A percentile compares a stretch with the other conserved stretches of the same genome.
These are phyloP conservation scores for Ogataea ganodermae DNA, from an alignment of 805 yeast genomes.

Conservation along the genomic window DNA sequence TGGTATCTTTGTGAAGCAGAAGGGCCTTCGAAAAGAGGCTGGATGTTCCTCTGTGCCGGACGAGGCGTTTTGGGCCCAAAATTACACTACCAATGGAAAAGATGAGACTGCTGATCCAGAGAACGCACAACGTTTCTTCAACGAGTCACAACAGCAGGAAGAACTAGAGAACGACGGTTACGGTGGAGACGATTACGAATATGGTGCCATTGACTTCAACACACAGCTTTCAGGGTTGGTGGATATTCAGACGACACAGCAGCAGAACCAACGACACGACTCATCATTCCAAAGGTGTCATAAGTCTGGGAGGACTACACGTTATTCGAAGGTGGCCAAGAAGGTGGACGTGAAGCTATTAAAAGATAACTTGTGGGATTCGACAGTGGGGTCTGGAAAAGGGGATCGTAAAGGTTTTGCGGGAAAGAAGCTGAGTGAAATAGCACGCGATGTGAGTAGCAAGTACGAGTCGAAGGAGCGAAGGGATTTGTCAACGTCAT, in stretches of 20 bases:
- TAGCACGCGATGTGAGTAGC: slow-evolving; percentile 29
- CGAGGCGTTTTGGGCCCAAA: slow-evolving; percentile 72
- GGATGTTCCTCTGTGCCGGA: slow-evolving; percentile 41
- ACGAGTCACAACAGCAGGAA: slow-evolving; percentile 6
- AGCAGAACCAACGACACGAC: too few relatives aligned
- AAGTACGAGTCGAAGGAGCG: slow-evolving; percentile 58
- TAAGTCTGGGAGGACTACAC: slow-evolving; percentile 18
- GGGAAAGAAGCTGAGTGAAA: slow-evolving; percentile 21
- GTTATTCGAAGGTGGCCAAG: slow-evolving; percentile 72
- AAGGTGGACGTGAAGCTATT: slow-evolving; percentile 72
- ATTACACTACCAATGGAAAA: slow-evolving; percentile 41
- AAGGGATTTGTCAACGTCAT: slow-evolving; percentile 78
- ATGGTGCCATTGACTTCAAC: slow-evolving; percentile 18
- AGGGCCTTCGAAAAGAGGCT: slow-evolving; percentile 27
- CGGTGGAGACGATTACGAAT: slow-evolving; percentile 46
- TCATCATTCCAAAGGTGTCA: too few relatives aligned
- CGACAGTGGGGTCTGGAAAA: slow-evolving; percentile 29
- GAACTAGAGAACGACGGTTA: slow-evolving; percentile 30
- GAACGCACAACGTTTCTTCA: slow-evolving; percentile 24
- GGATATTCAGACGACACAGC: background rate
- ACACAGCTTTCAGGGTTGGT: slow-evolving; percentile 11
- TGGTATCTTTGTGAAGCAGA: slow-evolving; percentile 22
- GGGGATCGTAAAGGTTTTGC: slow-evolving; percentile 5
- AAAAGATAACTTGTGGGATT: slow-evolving; percentile 76
- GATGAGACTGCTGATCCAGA: slow-evolving; percentile 35